Evolutionary conservation across 805 yeast genomes (phyloP).

Genomic region (Clavispora carvajalis): DNA sequence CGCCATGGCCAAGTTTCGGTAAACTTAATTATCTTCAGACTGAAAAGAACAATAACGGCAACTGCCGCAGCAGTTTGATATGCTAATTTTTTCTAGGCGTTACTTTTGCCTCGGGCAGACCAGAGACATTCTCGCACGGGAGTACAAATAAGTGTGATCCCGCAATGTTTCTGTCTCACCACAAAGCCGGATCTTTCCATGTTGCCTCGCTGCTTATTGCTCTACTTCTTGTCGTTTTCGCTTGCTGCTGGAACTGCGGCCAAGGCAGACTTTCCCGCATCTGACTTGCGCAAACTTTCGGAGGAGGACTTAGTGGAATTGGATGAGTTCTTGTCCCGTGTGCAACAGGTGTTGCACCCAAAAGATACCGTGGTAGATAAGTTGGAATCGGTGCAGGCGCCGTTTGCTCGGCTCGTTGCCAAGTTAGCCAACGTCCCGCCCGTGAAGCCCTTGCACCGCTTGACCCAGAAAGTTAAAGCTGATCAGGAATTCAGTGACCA

Average conservation of each 20-base stretch:
- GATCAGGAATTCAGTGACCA: neutral
- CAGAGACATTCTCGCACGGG: slow-evolving; percentile 1
- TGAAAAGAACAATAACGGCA: too few relatives aligned
- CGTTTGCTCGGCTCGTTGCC: neutral
- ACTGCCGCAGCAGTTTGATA: neutral
- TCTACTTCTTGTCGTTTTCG: neutral
- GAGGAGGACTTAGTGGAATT: neutral
- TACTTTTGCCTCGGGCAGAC: slow-evolving; percentile 1
- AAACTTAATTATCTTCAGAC: too few relatives aligned
- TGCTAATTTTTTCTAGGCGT: neutral
- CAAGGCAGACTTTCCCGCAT: neutral
- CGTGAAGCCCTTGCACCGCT: neutral
- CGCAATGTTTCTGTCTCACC: neutral
- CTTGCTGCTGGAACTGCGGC: neutral
- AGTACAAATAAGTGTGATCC: neutral
- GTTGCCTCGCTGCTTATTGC: neutral
- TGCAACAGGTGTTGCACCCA: neutral
- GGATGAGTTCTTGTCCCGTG: neutral
- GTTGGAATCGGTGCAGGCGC: slow-evolving; percentile 1
- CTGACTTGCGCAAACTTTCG: neutral
- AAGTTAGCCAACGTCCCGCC: neutral
- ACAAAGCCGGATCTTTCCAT: neutral
- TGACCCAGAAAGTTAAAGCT: neutral
- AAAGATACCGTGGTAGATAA: neutral
- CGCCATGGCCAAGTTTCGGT: too few relatives aligned